Evolutionary conservation across 2,329 filamentous ascomycete genomes (phyloP).

Genomic region (Fusarium sp.): DNA sequence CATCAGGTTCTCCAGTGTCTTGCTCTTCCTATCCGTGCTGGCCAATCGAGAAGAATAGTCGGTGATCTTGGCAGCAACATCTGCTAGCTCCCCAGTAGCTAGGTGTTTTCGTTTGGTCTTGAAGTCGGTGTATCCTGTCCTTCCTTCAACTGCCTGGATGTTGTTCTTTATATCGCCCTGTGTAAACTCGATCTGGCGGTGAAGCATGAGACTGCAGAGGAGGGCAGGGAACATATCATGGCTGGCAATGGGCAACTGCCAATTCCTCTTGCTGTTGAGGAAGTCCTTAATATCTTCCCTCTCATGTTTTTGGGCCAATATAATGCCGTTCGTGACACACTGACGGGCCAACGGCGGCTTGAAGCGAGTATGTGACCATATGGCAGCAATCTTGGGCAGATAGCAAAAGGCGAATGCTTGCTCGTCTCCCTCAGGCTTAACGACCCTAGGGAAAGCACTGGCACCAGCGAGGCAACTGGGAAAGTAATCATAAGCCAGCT

Average conservation of each 20-base stretch:
- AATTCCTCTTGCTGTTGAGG: slow-evolving; percentile 41
- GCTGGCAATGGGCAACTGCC: slow-evolving; percentile 40
- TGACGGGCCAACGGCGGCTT: slow-evolving; percentile 10
- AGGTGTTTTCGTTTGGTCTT: slow-evolving; percentile 41
- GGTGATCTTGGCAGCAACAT: slow-evolving; percentile 48
- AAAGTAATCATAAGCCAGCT: slow-evolving; percentile 47
- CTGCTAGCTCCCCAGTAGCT: slow-evolving; percentile 44
- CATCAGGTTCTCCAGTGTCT: slow-evolving; percentile 48
- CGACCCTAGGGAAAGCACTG: slow-evolving; percentile 36
- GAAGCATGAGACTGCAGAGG: slow-evolving; percentile 47
- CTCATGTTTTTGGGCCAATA: slow-evolving; percentile 44
- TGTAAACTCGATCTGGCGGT: slow-evolving; percentile 46
- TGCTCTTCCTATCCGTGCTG: slow-evolving; percentile 50
- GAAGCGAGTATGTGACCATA: slow-evolving; percentile 48
- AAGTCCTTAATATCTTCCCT: slow-evolving; percentile 35
- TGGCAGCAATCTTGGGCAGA: slow-evolving; percentile 50
- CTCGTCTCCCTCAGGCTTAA: slow-evolving; percentile 5
- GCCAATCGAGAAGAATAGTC: slow-evolving; percentile 50
- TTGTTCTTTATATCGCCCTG: slow-evolving; percentile 46
- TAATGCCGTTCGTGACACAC: slow-evolving; percentile 44
- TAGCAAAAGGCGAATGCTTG: slow-evolving; percentile 48
- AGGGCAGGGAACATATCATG: slow-evolving; percentile 51
- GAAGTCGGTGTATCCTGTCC: slow-evolving; percentile 50
- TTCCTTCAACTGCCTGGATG: slow-evolving; percentile 48
- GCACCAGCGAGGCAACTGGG: slow-evolving; percentile 48